phyloP scores from a whole-genome alignment of 1,284 basidiomycete species.

The Fomitopsis pinicola region DNA sequence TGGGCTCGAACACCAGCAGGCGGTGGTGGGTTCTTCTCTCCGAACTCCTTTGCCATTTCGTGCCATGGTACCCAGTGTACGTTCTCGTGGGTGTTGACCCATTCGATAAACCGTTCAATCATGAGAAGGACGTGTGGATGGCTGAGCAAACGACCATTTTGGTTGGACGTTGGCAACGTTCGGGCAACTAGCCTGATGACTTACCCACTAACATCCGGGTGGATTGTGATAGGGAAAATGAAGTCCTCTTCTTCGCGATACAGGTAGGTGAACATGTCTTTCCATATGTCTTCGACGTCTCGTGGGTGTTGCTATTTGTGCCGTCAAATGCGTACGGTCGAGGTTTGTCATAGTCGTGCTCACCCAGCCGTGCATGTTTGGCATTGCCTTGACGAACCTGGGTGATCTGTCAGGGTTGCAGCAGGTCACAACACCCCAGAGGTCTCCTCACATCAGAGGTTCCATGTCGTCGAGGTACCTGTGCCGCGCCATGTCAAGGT shows the following conservation, averaged over 20 bases:
- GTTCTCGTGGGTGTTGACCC: constrained; percentile 70
- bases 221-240: constrained; percentile 74
- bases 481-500: not conserved
- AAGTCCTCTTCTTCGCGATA: constrained; percentile 72
- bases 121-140: constrained; percentile 65
- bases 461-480: constrained; percentile 67
- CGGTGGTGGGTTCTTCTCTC: constrained; percentile 26
- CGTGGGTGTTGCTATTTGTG: constrained; percentile 53
- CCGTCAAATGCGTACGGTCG: not conserved
- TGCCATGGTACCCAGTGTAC: constrained; percentile 73
- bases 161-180: not conserved
- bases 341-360: not conserved
- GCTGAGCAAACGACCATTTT: constrained; percentile 14
- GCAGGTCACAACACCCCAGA: not conserved
- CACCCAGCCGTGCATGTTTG: constrained; percentile 69
- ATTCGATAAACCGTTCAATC: constrained; percentile 80
- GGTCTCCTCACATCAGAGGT: constrained; percentile 54
- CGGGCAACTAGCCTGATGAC: constrained; percentile 9
- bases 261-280: constrained; percentile 69
- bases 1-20: constrained; percentile 34
- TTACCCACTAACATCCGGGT: constrained; percentile 75
- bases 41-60: constrained; percentile 56
- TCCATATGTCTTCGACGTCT: constrained; percentile 74
- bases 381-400: constrained; percentile 62
- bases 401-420: not conserved